A percentile compares a stretch with the other conserved stretches of the same genome.
These are phyloP conservation scores for Porodaedalea pini DNA, from an alignment of 1,284 basidiomycete genomes.

Conservation along the genomic window DNA sequence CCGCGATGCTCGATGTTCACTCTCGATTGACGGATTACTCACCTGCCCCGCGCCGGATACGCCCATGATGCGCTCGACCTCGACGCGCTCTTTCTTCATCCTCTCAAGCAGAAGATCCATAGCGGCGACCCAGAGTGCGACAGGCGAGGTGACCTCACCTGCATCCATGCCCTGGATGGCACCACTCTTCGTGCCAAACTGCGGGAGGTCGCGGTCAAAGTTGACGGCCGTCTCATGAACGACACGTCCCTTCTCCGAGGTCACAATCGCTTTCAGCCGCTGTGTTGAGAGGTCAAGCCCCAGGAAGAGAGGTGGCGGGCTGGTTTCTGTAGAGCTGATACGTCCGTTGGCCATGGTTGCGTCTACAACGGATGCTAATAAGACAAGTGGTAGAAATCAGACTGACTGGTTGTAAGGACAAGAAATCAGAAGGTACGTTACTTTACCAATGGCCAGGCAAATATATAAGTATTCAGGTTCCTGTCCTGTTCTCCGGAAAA, in stretches of 20 bases:
- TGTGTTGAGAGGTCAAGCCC: slow-evolving; percentile 89
- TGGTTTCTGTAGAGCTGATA: not conserved
- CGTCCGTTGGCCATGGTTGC: too few relatives aligned
- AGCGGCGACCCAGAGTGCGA: slow-evolving; percentile 82
- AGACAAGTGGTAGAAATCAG: not conserved
- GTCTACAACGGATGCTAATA: not conserved
- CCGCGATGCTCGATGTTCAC: slow-evolving; percentile 9
- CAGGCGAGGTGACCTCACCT: slow-evolving; percentile 77
- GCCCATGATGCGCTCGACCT: slow-evolving; percentile 55
- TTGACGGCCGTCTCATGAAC: slow-evolving; percentile 73
- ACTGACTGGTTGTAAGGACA: too few relatives aligned
- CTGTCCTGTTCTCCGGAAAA: not conserved
- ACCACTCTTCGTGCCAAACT: slow-evolving; percentile 71
- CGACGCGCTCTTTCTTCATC: slow-evolving; percentile 59
- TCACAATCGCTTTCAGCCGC: slow-evolving; percentile 75
- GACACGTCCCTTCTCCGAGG: slow-evolving; percentile 56
- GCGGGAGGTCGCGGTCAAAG: slow-evolving; percentile 78
- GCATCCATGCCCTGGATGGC: slow-evolving; percentile 62
- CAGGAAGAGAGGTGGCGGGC: slow-evolving; percentile 53
- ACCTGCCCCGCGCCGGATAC: slow-evolving; percentile 79
- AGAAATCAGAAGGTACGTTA: too few relatives aligned
- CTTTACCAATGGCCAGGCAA: too few relatives aligned
- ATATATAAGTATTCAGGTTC: not conserved
- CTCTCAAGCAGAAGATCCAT: slow-evolving; percentile 74
- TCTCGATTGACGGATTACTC: slow-evolving; percentile 16